These are phyloP conservation scores for Cenchrus americanus DNA, from an alignment of 176 grass and related monocot species.

Conservation along the genomic window DNA sequence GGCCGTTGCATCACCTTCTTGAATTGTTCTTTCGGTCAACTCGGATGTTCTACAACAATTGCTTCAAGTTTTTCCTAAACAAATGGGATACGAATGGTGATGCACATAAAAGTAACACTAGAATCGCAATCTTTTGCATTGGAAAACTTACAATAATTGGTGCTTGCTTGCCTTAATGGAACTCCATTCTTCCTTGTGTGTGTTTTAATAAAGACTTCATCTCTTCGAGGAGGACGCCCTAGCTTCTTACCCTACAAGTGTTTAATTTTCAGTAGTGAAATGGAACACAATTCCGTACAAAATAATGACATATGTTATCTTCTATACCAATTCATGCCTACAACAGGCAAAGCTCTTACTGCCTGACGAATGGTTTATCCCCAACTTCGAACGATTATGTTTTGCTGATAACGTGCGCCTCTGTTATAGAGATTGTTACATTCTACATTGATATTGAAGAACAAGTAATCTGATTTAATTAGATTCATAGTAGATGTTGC, in stretches of 20 bases:
- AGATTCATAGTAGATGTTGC: background rate
- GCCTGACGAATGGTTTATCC: background rate
- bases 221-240: background rate
- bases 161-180: background rate
- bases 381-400: background rate
- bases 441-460: background rate
- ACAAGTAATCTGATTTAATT: background rate
- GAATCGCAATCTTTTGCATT: too few species aligned
- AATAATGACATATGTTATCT: background rate
- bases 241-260: background rate
- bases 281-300: background rate
- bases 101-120: background rate
- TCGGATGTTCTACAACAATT: background rate
- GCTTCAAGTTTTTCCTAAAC: background rate
- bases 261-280: background rate
- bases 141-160: background rate
- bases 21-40: background rate
- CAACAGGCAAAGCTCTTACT: background rate
- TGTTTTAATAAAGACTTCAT: slow-evolving; percentile 6
- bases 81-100: background rate
- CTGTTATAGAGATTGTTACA: background rate
- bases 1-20: background rate
- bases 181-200: slow-evolving; percentile 10
- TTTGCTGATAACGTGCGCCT: background rate
- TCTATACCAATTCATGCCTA: background rate